A percentile compares a stretch with the other conserved stretches of the same genome.
These are phyloP conservation scores for Apiotrichum mycotoxinovorans DNA, from an alignment of 1,284 basidiomycete species.

Conservation along the genomic window DNA sequence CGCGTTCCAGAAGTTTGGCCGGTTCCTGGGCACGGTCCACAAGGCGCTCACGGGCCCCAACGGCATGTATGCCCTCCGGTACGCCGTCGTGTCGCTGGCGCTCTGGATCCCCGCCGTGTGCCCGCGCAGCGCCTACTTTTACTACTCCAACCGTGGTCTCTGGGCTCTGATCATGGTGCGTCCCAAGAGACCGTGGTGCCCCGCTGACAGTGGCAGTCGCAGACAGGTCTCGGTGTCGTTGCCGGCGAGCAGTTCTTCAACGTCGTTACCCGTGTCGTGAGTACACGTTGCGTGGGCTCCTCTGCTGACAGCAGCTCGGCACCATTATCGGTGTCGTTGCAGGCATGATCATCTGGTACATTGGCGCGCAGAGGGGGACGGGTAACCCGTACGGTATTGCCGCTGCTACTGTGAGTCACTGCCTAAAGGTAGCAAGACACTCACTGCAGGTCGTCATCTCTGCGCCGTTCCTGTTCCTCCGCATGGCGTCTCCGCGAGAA, in stretches of 20 bases:
- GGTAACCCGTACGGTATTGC: slow-evolving; percentile 62
- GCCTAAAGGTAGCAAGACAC: no score
- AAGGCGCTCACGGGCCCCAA: slow-evolving; percentile 29
- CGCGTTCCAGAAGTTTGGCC: slow-evolving; percentile 33
- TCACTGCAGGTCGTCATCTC: slow-evolving; percentile 51
- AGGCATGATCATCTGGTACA: slow-evolving; percentile 59
- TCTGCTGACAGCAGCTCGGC: slow-evolving; percentile 37
- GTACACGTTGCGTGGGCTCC: background rate
- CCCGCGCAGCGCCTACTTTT: slow-evolving; percentile 48
- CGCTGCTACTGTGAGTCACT: slow-evolving; percentile 54
- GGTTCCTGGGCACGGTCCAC: slow-evolving; percentile 23
- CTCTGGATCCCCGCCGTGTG: slow-evolving; percentile 60
- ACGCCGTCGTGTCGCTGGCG: slow-evolving; percentile 57
- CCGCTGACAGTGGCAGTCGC: slow-evolving; percentile 40
- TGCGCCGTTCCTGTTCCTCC: slow-evolving; percentile 57
- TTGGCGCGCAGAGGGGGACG: slow-evolving; percentile 53
- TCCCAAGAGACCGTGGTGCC: background rate
- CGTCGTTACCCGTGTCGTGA: slow-evolving; percentile 53
- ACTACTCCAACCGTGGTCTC: slow-evolving; percentile 49
- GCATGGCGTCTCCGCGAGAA: slow-evolving; percentile 55
- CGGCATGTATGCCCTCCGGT: slow-evolving; percentile 58
- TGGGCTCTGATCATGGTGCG: slow-evolving; percentile 62
- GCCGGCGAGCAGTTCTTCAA: slow-evolving; percentile 61
- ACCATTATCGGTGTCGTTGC: slow-evolving; percentile 53
- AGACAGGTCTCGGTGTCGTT: slow-evolving; percentile 61